Percentiles rank a stretch among this genome's conserved stretches.
Conservation (phyloP, 805 yeast genomes). For the Candida gorgasii region DNA sequence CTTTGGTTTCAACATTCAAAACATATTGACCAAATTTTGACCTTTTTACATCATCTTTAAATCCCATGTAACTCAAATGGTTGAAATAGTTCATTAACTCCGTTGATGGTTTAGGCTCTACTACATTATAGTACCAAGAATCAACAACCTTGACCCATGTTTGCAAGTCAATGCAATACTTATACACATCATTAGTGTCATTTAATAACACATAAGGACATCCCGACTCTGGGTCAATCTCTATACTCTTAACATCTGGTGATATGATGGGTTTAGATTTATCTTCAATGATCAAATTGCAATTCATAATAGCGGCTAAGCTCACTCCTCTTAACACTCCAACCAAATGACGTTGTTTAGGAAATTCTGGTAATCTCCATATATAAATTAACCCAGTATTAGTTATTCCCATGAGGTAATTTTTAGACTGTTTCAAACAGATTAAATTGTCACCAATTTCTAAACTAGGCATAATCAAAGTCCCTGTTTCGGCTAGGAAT, state of each 20-base stretch:
- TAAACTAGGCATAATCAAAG: slow-evolving; percentile 45
- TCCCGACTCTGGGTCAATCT: slow-evolving; percentile 37
- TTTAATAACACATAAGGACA: slow-evolving; percentile 43
- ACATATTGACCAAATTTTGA: slow-evolving; percentile 15
- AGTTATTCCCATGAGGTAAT: slow-evolving; percentile 46
- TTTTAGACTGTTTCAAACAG: slow-evolving; percentile 33
- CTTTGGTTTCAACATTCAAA: slow-evolving; percentile 11
- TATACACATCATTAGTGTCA: slow-evolving; percentile 35
- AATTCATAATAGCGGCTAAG: slow-evolving; percentile 53
- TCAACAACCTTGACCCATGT: slow-evolving; percentile 54
- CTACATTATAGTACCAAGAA: slow-evolving; percentile 35
- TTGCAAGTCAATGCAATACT: slow-evolving; percentile 41
- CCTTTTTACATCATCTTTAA: slow-evolving; percentile 17
- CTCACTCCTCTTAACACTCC: slow-evolving; percentile 46
- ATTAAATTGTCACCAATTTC: slow-evolving; percentile 53
- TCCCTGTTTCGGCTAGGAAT: slow-evolving; percentile 45
- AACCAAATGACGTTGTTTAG: slow-evolving; percentile 20
- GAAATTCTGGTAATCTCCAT: slow-evolving; percentile 45
- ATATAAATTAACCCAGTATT: slow-evolving; percentile 50
- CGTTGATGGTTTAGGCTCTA: neutral
- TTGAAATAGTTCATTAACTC: slow-evolving; percentile 10
- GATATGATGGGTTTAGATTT: slow-evolving; percentile 10
- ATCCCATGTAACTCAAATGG: slow-evolving; percentile 13
- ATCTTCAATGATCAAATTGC: slow-evolving; percentile 16
- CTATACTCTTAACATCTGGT: slow-evolving; percentile 26